phyloP scores from a whole-genome alignment of 495 filamentous ascomycete genomes.

The Penicillium bialowiezense region DNA sequence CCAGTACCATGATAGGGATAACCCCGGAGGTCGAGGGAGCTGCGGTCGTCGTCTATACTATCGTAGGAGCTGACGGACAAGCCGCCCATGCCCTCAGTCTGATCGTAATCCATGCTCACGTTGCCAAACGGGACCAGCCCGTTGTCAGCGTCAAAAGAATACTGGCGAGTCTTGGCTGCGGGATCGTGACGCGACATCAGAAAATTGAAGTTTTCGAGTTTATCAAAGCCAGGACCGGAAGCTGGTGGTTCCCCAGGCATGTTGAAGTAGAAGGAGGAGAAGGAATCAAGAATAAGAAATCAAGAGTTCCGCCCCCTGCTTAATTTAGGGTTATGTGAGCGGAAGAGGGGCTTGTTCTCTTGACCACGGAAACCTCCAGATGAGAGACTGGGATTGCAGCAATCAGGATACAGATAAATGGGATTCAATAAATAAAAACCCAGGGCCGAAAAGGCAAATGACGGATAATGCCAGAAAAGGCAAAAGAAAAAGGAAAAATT shows the following conservation, averaged over 20 bases:
- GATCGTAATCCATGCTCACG: constrained; percentile 45
- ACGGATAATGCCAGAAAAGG: no score
- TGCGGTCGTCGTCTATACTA: constrained; percentile 46
- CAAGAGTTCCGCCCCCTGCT: constrained; percentile 1
- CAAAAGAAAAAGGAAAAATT: constrained; percentile 5
- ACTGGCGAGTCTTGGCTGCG: constrained; percentile 36
- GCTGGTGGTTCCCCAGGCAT: constrained; percentile 41
- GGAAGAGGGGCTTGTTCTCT: background rate
- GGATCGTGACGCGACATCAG: constrained; percentile 40
- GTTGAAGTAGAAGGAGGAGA: constrained; percentile 12
- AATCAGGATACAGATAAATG: constrained; percentile 11
- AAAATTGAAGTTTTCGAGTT: constrained; percentile 45
- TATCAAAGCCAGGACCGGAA: constrained; percentile 33
- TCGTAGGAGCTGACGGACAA: constrained; percentile 51
- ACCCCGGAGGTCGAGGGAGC: constrained; percentile 40
- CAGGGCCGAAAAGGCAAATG: background rate
- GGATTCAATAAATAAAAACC: constrained; percentile 11
- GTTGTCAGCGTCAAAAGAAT: constrained; percentile 44
- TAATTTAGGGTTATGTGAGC: constrained; percentile 12
- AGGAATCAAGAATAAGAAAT: constrained; percentile 4
- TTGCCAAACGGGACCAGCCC: constrained; percentile 37
- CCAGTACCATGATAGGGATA: constrained; percentile 48
- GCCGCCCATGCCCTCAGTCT: constrained; percentile 47
- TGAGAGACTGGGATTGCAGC: constrained; percentile 8
- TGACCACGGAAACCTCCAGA: constrained; percentile 24